phyloP scores from a whole-genome alignment of 176 grass and related monocot genomes.

The Raddia distichophylla region DNA sequence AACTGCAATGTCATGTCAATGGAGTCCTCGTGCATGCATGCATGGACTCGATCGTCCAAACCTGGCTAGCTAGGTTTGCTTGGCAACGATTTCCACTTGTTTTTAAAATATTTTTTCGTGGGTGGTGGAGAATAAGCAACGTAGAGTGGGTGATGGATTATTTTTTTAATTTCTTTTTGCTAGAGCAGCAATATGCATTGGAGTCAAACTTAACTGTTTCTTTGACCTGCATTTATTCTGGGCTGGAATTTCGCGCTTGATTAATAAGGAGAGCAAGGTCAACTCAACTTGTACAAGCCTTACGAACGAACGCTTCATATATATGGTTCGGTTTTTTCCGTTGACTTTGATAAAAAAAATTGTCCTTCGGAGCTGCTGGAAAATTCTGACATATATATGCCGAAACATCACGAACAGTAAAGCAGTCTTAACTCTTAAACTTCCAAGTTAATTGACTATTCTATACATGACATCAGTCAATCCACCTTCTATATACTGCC shows the following conservation, averaged over 20 bases:
- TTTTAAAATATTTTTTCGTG: constrained; percentile 26
- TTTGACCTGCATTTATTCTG: constrained; percentile 45
- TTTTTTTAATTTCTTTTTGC: background rate
- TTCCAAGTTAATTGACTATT: background rate
- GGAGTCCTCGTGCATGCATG: constrained; percentile 43
- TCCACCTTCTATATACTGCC: background rate
- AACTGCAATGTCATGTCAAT: constrained; percentile 4
- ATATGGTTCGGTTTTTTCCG: background rate
- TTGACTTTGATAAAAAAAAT: constrained; percentile 25
- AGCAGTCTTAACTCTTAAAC: background rate
- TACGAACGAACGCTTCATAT: background rate
- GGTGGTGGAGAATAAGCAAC: constrained; percentile 42
- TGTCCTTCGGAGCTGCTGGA: background rate
- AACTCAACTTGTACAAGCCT: constrained; percentile 31
- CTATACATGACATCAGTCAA: constrained; percentile 29
- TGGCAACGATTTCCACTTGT: constrained; percentile 22
- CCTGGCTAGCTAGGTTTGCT: background rate
- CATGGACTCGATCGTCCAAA: constrained; percentile 12
- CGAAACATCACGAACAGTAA: background rate
- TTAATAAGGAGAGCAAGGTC: constrained; percentile 21
- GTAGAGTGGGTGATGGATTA: background rate
- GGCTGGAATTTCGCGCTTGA: constrained; percentile 18
- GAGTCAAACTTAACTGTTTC: constrained; percentile 43
- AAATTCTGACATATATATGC: background rate
- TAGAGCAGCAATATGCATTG: constrained; percentile 4